phyloP scores from a whole-genome alignment of 768 basidiomycete species.

The Boletellus sp. region DNA sequence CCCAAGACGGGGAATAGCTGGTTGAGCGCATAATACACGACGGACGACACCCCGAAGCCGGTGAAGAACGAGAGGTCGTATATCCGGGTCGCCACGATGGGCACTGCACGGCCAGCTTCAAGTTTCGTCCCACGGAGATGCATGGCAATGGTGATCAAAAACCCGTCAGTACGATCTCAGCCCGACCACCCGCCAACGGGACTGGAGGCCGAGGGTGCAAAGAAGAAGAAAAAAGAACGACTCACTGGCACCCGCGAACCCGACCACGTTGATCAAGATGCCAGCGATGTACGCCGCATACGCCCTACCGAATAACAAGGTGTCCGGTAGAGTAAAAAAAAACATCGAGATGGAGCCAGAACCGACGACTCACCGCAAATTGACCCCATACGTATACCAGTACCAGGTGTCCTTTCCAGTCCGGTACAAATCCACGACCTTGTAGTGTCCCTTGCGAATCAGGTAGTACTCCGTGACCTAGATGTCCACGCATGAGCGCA shows the following conservation, averaged over 20 bases:
- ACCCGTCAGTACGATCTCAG: not conserved
- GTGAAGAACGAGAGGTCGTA: slow-evolving; percentile 81
- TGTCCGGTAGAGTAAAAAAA: too few relatives aligned
- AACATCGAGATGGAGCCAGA: too few relatives aligned
- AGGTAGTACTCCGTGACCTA: slow-evolving; percentile 80
- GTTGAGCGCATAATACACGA: slow-evolving; percentile 62
- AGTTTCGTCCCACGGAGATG: too few relatives aligned
- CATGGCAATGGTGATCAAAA: not conserved
- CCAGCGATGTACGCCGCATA: slow-evolving; percentile 68
- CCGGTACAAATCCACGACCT: slow-evolving; percentile 68
- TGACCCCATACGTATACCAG: slow-evolving; percentile 70
- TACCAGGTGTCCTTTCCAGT: slow-evolving; percentile 61
- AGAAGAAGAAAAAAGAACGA: slow-evolving; percentile 7
- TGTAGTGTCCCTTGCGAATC: slow-evolving; percentile 64
- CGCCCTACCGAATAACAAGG: slow-evolving; percentile 37
- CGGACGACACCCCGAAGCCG: slow-evolving; percentile 67
- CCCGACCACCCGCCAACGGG: not conserved
- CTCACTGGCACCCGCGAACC: slow-evolving; percentile 72
- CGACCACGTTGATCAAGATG: slow-evolving; percentile 79
- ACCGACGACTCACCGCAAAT: slow-evolving; percentile 62
- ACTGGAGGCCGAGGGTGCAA: not conserved
- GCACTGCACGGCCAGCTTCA: slow-evolving; percentile 57
- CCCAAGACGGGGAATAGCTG: slow-evolving; percentile 58
- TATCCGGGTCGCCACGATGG: slow-evolving; percentile 65
- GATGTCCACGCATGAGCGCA: not conserved